Evolutionary conservation across 2,329 filamentous ascomycete genomes (phyloP), one percentile per base, ranked within the genome.

Genomic region (Cladosporium austrohemisphaericum): DNA sequence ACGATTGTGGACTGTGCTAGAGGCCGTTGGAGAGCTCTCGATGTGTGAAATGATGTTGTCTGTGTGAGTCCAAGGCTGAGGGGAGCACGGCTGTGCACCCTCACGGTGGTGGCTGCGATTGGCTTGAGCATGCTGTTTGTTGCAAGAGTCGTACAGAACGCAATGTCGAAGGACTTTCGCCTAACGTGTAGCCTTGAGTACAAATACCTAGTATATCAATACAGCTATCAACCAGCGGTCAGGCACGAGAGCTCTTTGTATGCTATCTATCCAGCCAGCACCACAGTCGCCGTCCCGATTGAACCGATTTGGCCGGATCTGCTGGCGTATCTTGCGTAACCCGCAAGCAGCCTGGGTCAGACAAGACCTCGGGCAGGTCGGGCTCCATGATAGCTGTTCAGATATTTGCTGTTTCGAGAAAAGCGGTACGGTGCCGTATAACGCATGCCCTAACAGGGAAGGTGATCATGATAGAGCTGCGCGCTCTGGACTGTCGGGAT

Each of bases 361-460:
- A 14, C 9, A 33, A 18, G 14, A 14, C 18, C 43, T 28, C 16
- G 13, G 33, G 31, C 44, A 47, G 8, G 25, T 14, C 31, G 26
- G 25, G 29, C 29, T 45, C 14, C 19, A 35, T 18, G 41, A 35
- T 11, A 45, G 31, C 41, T 45, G 5, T 18, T 14, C 14, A 43
- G 19, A 20, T 13, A 36, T 14, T 47, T 11, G 13, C 44, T 38
- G 23, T 47, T 47, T 47, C 33, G 33, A 47, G 44, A 16, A 38
- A 47, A 47, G 44, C 44, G 44, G 44, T 47, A 37, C 44, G 33
- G 23, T 31, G 44, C 32, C 44, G 44, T 19, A n/a, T 4, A 31
- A 29, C n/a, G 26, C 26, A 31, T 41, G 26, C n/a, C 38, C 26
- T n/a, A 41, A 41, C 14, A 41, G 25, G 38, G 38, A 41, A 41